Percentiles rank a stretch among this genome's conserved stretches.
These are phyloP conservation scores for Cinnamomum micranthum DNA, from an alignment of 164 flowering plant species.

Conservation along the genomic window DNA sequence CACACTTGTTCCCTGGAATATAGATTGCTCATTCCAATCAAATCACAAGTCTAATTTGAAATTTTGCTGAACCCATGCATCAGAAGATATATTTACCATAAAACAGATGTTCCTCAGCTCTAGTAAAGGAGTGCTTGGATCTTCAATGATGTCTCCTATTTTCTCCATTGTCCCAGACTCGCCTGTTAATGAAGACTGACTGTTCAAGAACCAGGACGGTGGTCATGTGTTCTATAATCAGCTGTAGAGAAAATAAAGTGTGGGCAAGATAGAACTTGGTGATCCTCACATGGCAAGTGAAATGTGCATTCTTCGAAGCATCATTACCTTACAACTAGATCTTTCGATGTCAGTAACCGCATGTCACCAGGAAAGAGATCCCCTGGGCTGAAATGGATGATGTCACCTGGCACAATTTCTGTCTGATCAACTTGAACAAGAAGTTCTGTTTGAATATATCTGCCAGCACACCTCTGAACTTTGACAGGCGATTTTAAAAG, in stretches of 20 bases:
- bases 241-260: slow-evolving; percentile 12
- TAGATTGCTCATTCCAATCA: background rate
- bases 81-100: slow-evolving; percentile 45
- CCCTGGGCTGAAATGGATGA: slow-evolving; percentile 61
- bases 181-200: slow-evolving; percentile 85
- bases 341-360: slow-evolving; percentile 58
- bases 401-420: slow-evolving; percentile 77
- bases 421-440: slow-evolving; percentile 73
- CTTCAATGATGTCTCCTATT: slow-evolving; percentile 58
- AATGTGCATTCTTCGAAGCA: slow-evolving; percentile 1
- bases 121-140: slow-evolving; percentile 54
- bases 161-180: slow-evolving; percentile 66
- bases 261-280: slow-evolving; percentile 13
- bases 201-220: slow-evolving; percentile 47
- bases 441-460: slow-evolving; percentile 65
- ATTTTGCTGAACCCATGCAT: background rate
- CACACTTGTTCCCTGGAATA: slow-evolving; percentile 71
- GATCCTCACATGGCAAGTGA: background rate
- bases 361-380: slow-evolving; percentile 85
- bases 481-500: slow-evolving; percentile 58
- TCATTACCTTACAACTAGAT: slow-evolving; percentile 65
- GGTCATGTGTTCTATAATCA: slow-evolving; percentile 27
- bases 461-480: slow-evolving; percentile 84
- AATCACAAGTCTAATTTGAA: background rate
- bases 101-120: slow-evolving; percentile 76